Evolutionary conservation across 192 early-diverging fungal species (phyloP).

Genomic region (Backusella psychrophila): DNA sequence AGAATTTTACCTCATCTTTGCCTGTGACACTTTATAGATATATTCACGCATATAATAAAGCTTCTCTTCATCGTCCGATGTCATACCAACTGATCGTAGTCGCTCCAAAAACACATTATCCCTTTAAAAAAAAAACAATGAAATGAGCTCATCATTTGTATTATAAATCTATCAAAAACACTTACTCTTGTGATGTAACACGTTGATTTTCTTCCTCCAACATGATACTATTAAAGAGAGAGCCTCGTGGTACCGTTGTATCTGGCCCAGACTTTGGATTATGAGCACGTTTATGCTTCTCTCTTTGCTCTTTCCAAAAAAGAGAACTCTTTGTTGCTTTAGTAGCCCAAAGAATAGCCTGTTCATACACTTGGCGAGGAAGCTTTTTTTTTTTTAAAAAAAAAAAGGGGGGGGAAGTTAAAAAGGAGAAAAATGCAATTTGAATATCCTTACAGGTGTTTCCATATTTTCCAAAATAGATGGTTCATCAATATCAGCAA

Average conservation of each 20-base stretch:
- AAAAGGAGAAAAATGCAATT: background rate
- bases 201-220: conserved; percentile 21
- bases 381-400: conserved; percentile 34
- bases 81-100: conserved; percentile 68
- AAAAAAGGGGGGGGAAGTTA: conserved; percentile 18
- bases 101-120: conserved; percentile 51
- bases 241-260: conserved; percentile 14
- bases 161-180: background rate
- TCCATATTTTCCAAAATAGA: conserved; percentile 66
- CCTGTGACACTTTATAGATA: conserved; percentile 69
- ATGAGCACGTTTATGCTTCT: conserved; percentile 21
- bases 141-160: background rate
- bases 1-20: conserved; percentile 37
- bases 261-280: conserved; percentile 14
- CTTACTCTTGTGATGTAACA: conserved; percentile 49
- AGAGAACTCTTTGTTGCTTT: conserved; percentile 40
- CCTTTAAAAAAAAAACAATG: conserved; percentile 19
- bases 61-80: conserved; percentile 73
- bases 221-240: conserved; percentile 29
- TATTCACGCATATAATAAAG: conserved; percentile 71
- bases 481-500: conserved; percentile 61
- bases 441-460: conserved; percentile 46
- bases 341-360: conserved; percentile 54
- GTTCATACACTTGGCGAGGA: conserved; percentile 57
- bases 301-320: conserved; percentile 53